A percentile compares a stretch with the other conserved stretches of the same genome.
Evolutionary conservation across 2,329 filamentous ascomycete genomes (phyloP).

Genomic region (Fonsecaea monophora): DNA sequence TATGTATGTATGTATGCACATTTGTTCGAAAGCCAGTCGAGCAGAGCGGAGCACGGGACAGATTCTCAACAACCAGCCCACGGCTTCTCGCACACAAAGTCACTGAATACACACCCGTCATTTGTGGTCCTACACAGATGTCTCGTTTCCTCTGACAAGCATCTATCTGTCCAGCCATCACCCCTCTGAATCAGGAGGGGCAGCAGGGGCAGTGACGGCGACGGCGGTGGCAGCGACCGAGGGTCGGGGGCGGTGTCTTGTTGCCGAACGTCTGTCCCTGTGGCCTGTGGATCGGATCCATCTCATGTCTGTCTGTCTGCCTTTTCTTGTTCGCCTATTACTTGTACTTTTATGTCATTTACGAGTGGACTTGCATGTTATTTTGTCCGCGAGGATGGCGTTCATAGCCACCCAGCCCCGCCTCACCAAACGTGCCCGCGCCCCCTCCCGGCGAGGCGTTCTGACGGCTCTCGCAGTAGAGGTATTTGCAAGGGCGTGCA

Average conservation of each 20-base stretch:
- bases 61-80: too few relatives aligned
- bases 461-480: background rate
- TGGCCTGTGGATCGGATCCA: background rate
- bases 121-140: background rate
- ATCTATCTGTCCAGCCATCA: background rate
- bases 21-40: background rate
- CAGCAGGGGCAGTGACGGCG: background rate
- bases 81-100: too few relatives aligned
- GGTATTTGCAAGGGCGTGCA: background rate
- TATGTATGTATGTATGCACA: background rate
- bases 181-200: background rate
- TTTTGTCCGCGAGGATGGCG: background rate
- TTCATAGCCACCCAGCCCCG: background rate
- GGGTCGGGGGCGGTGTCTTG: background rate
- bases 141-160: background rate
- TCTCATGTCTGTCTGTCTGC: background rate
- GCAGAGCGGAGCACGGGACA: too few relatives aligned
- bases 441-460: background rate
- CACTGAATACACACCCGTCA: too few relatives aligned
- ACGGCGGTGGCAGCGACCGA: background rate
- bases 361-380: too few relatives aligned
- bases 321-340: background rate
- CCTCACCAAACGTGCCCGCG: background rate
- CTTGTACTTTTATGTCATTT: too few relatives aligned
- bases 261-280: background rate